Evolutionary conservation across 1,284 basidiomycete species (phyloP).

Genomic region (Garcileccinum viscosum): DNA sequence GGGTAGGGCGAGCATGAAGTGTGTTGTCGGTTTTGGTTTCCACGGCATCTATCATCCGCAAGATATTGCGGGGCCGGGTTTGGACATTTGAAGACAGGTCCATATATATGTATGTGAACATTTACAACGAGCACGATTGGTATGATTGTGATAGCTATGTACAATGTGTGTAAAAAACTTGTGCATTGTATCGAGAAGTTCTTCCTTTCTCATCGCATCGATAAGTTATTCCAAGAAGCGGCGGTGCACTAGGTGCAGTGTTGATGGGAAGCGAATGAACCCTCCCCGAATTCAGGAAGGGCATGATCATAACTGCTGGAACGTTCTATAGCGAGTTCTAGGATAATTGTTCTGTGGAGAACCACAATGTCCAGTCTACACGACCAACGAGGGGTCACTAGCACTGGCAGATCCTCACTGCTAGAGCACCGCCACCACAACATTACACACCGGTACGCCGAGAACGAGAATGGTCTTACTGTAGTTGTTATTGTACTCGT

Average conservation of each 20-base stretch:
- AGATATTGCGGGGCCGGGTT: slow-evolving; percentile 18
- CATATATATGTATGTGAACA: neutral
- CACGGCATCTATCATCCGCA: slow-evolving; percentile 38
- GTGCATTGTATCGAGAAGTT: neutral
- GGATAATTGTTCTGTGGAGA: slow-evolving; percentile 2
- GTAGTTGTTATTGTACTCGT: neutral
- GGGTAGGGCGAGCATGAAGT: slow-evolving; percentile 43
- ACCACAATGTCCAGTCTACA: too few species aligned
- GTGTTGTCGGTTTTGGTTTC: slow-evolving; percentile 42
- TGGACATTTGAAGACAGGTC: slow-evolving; percentile 22
- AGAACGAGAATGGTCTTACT: slow-evolving; percentile 31
- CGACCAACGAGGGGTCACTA: neutral
- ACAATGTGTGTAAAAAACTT: neutral
- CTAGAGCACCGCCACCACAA: neutral
- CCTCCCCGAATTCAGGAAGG: too few species aligned
- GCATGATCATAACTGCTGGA: too few species aligned
- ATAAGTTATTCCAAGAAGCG: too few species aligned
- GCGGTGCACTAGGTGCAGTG: too few species aligned
- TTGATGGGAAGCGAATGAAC: too few species aligned
- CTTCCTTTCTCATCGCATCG: neutral
- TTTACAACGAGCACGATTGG: neutral
- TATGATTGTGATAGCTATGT: slow-evolving; percentile 6
- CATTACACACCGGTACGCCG: too few species aligned
- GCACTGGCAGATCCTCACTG: slow-evolving; percentile 8
- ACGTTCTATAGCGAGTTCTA: neutral